These are phyloP conservation scores for Bipolaris cookei DNA, from an alignment of 2,329 filamentous ascomycete genomes.

Conservation along the genomic window DNA sequence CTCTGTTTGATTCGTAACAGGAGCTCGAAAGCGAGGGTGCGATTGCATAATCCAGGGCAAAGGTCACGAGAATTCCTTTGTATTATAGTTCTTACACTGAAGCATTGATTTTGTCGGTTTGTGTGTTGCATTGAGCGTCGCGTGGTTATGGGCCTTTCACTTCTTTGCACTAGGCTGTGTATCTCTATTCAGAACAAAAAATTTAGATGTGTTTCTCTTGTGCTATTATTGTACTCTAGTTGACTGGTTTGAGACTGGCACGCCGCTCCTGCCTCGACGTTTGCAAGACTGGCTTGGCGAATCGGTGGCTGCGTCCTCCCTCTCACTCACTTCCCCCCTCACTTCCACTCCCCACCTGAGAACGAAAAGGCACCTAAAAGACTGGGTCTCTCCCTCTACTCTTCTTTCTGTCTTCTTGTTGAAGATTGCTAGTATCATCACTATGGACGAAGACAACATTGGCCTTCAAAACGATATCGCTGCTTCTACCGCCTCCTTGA, in stretches of 20 bases:
- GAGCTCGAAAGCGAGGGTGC: not conserved
- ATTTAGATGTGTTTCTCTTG: not conserved
- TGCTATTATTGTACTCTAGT: not conserved
- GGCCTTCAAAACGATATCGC: too few relatives aligned
- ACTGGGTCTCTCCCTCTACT: not conserved
- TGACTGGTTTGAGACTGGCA: not conserved
- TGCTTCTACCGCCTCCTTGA: not conserved
- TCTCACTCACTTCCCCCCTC: not conserved
- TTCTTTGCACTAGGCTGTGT: not conserved
- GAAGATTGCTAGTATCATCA: slow-evolving; percentile 21
- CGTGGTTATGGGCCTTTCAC: not conserved
- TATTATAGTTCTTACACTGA: slow-evolving; percentile 7
- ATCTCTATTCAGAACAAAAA: not conserved
- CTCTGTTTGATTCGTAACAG: not conserved
- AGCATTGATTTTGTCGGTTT: not conserved
- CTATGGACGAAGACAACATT: slow-evolving; percentile 5
- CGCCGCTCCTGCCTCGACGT: not conserved
- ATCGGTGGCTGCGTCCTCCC: slow-evolving; percentile 9
- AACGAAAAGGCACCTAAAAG: not conserved
- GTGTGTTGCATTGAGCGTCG: not conserved
- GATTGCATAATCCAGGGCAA: not conserved
- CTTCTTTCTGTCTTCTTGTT: not conserved
- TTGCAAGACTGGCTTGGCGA: slow-evolving; percentile 10
- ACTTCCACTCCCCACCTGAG: not conserved
- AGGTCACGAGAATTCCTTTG: slow-evolving; percentile 2